These are phyloP conservation scores for Solanum hybrid DNA, from an alignment of 305 asterid genomes.

Conservation along the genomic window DNA sequence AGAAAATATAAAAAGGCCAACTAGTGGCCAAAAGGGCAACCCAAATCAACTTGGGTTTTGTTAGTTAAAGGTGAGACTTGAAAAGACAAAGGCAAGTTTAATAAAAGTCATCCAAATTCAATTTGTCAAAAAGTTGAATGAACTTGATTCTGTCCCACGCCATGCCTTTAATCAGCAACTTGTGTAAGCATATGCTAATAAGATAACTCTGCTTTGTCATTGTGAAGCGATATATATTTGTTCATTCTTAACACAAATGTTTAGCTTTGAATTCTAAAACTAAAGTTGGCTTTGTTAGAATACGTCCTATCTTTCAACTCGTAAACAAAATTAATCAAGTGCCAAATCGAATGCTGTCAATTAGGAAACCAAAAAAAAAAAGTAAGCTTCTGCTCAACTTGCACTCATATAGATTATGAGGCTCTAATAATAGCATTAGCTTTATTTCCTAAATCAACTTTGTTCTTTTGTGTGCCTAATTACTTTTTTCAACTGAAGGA, in stretches of 20 bases:
- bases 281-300: background rate
- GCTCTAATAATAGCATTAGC: background rate
- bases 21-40: background rate
- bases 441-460: background rate
- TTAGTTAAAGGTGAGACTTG: background rate
- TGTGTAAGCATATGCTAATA: background rate
- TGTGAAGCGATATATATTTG: background rate
- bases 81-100: background rate
- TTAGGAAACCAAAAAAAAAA: background rate
- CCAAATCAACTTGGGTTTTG: background rate
- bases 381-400: background rate
- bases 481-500: background rate
- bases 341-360: too few species aligned
- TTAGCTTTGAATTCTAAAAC: background rate
- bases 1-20: background rate
- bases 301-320: background rate
- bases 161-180: background rate
- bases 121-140: background rate
- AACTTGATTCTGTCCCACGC: background rate
- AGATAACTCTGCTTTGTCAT: background rate
- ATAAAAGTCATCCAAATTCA: background rate
- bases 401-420: background rate
- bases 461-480: background rate
- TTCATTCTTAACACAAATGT: background rate
- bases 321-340: background rate